A percentile compares a stretch with the other conserved stretches of the same genome.
These are phyloP conservation scores for Lenwebbia sp. DNA, from an alignment of 345 rosid genomes.

Conservation along the genomic window DNA sequence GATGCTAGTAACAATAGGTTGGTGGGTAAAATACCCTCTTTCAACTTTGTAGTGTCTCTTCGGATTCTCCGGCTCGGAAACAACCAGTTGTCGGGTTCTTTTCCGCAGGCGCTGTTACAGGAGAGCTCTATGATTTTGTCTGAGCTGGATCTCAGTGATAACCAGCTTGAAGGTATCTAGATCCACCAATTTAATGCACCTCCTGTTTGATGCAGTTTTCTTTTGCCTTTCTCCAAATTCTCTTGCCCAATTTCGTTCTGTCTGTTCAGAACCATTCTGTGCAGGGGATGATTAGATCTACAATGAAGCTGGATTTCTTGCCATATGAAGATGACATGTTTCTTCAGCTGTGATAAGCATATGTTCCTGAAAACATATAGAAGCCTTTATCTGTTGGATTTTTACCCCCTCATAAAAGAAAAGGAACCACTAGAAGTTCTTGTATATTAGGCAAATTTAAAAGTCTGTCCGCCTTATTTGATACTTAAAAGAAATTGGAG, in stretches of 20 bases:
- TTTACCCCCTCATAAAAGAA: neutral
- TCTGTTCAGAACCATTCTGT: neutral
- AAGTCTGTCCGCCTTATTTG: neutral
- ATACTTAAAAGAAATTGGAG: neutral
- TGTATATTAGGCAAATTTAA: neutral
- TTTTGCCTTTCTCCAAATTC: neutral
- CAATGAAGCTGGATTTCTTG: neutral
- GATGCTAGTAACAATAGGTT: conserved; percentile 77
- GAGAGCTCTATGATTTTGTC: conserved; percentile 70
- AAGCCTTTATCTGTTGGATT: neutral
- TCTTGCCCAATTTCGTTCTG: neutral
- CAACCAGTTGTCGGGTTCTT: conserved; percentile 57
- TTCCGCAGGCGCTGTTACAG: conserved; percentile 57
- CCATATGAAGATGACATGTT: neutral
- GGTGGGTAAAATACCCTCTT: conserved; percentile 58
- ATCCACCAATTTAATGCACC: neutral
- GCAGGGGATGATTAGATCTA: neutral
- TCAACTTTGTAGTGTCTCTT: conserved; percentile 70
- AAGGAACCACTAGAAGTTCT: neutral
- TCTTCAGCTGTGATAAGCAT: neutral
- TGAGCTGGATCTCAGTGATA: conserved; percentile 77
- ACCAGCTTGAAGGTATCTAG: conserved; percentile 64
- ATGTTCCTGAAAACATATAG: neutral
- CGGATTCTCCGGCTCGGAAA: conserved; percentile 54
- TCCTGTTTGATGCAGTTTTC: neutral